A percentile compares a stretch with the other conserved stretches of the same genome.
Conservation (phyloP, 805 yeast genomes). For the Candida ovalis region DNA sequence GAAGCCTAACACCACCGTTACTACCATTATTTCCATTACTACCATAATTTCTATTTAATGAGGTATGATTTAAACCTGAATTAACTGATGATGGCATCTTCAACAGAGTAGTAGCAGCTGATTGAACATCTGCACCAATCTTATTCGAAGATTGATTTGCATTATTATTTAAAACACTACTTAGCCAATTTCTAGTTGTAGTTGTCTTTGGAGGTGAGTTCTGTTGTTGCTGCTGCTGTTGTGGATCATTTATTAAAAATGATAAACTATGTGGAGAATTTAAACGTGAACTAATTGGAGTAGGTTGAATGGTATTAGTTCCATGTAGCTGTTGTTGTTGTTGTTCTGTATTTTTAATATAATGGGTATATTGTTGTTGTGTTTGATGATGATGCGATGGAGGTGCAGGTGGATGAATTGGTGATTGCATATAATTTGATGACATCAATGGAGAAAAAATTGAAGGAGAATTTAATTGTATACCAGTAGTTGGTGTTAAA, state of each 20-base stretch:
- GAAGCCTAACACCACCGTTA: slow-evolving; percentile 13
- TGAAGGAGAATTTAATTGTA: slow-evolving; percentile 7
- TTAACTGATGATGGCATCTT: not conserved
- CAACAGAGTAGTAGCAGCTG: slow-evolving; percentile 7
- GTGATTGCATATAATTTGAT: slow-evolving; percentile 1
- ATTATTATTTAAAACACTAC: slow-evolving; percentile 15
- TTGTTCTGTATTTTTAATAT: not conserved
- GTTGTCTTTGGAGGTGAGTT: slow-evolving; percentile 5
- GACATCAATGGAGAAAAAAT: slow-evolving; percentile 9
- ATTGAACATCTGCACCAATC: not conserved
- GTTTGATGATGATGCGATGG: slow-evolving; percentile 7
- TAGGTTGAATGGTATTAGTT: not conserved
- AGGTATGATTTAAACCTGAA: not conserved
- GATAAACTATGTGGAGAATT: slow-evolving; percentile 19
- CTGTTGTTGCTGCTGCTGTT: slow-evolving; percentile 1
- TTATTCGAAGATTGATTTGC: not conserved
- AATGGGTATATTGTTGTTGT: slow-evolving; percentile 1
- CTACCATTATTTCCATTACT: not conserved
- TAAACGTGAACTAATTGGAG: slow-evolving; percentile 9
- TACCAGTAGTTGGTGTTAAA: slow-evolving; percentile 20
- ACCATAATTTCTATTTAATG: not conserved
- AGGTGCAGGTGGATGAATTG: slow-evolving; percentile 2
- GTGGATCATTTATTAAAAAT: slow-evolving; percentile 11
- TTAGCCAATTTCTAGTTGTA: slow-evolving; percentile 17
- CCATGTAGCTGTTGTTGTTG: not conserved